These are phyloP conservation scores for Penicillium brasilianum DNA, from an alignment of 2,329 filamentous ascomycete species.

Conservation along the genomic window DNA sequence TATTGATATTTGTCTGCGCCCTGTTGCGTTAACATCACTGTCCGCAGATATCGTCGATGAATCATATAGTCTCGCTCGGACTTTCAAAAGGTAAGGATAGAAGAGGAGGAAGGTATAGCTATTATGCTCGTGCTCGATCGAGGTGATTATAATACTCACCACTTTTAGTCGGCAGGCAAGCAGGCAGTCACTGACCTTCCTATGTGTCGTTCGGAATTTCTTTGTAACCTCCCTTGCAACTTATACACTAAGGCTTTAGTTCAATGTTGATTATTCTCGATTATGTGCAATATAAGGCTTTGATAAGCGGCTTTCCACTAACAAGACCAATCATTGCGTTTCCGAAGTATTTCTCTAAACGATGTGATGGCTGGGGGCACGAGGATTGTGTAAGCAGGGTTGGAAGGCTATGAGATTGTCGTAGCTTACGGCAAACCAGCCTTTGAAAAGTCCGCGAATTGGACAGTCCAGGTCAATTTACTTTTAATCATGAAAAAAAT, in stretches of 20 bases:
- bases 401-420: background rate
- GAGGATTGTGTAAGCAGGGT: conserved; percentile 10
- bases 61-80: background rate
- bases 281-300: background rate
- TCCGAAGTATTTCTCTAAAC: conserved; percentile 57
- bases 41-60: background rate
- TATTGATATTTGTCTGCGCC: conserved; percentile 1
- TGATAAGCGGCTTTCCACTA: background rate
- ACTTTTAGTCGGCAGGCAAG: background rate
- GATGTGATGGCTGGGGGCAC: conserved; percentile 3
- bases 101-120: background rate
- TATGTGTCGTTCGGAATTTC: background rate
- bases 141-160: background rate
- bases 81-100: conserved; percentile 1
- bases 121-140: background rate
- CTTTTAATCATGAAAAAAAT: too few relatives aligned
- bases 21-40: background rate
- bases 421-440: background rate
- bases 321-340: background rate
- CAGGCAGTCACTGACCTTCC: background rate
- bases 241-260: conserved; percentile 1
- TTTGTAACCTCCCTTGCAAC: background rate
- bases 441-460: conserved; percentile 2
- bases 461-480: too few relatives aligned
- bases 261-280: too few relatives aligned